A percentile compares a stretch with the other conserved stretches of the same genome.
Conservation (phyloP, 2,329 filamentous ascomycete species). For the Didymella exigua region DNA sequence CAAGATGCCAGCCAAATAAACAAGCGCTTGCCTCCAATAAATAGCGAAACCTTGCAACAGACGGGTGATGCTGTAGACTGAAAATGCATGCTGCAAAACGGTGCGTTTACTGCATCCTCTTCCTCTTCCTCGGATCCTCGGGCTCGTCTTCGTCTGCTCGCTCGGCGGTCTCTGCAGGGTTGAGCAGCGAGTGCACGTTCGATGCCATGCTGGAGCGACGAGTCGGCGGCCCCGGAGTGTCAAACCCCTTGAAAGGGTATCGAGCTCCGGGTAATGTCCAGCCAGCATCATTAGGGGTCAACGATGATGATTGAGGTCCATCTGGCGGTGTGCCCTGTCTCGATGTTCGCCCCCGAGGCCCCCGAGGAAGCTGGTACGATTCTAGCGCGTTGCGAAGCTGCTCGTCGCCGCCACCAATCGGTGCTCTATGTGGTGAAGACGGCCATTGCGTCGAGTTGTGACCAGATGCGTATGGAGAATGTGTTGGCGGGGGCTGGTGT, state of each 20-base stretch:
- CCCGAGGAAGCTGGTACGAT: conserved; percentile 69
- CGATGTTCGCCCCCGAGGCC: conserved; percentile 55
- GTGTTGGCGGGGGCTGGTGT: conserved; percentile 57
- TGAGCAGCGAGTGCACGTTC: conserved; percentile 69
- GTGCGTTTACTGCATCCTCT: conserved; percentile 46
- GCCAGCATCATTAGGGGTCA: conserved; percentile 61
- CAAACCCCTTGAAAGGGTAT: conserved; percentile 56
- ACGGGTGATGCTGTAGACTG: background rate
- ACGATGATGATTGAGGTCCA: conserved; percentile 55
- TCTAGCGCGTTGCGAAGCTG: conserved; percentile 70
- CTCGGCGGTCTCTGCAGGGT: conserved; percentile 71
- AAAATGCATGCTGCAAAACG: background rate
- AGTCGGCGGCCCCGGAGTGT: conserved; percentile 65
- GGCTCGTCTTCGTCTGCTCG: conserved; percentile 67
- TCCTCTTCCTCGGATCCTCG: conserved; percentile 67
- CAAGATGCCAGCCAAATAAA: background rate
- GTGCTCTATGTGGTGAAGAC: conserved; percentile 63
- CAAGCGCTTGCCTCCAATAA: conserved; percentile 2
- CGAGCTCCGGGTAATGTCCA: conserved; percentile 61
- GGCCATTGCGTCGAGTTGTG: conserved; percentile 68
- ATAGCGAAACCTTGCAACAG: background rate
- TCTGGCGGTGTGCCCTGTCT: conserved; percentile 63
- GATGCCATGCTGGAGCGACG: conserved; percentile 73
- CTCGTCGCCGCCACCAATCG: conserved; percentile 65
- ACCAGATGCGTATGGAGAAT: conserved; percentile 71